Evolutionary conservation across 1,284 basidiomycete genomes (phyloP).

Genomic region (Cutaneotrichosporon mucoides): DNA sequence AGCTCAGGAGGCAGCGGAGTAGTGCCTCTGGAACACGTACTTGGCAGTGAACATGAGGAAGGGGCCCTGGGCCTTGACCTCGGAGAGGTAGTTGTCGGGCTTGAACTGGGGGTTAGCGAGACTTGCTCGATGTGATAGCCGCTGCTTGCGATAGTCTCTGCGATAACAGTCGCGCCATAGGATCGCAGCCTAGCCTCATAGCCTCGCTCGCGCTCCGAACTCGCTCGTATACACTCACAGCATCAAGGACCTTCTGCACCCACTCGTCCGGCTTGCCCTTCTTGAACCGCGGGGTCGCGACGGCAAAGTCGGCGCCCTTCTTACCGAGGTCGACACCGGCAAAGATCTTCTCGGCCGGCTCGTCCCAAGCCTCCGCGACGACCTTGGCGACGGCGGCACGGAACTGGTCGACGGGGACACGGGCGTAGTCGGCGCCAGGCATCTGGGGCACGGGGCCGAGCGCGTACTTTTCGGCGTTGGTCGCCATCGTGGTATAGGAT

Average conservation of each 20-base stretch:
- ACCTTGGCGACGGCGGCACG: constrained; percentile 74
- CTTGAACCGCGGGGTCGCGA: constrained; percentile 87
- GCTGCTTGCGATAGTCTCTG: too few species aligned
- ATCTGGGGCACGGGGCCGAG: constrained; percentile 55
- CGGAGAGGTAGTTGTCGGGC: constrained; percentile 52
- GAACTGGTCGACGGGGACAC: constrained; percentile 77
- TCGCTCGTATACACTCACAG: constrained; percentile 54
- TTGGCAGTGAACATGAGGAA: constrained; percentile 80
- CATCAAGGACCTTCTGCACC: constrained; percentile 66
- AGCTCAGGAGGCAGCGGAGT: too few species aligned
- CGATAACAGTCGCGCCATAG: too few species aligned
- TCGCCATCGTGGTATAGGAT: constrained; percentile 4
- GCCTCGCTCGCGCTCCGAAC: neutral
- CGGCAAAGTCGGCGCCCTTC: constrained; percentile 86
- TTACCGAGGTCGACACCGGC: constrained; percentile 80
- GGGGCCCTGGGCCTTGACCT: constrained; percentile 63
- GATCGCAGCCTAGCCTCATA: too few species aligned
- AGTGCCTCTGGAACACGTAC: too few species aligned
- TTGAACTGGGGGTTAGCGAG: constrained; percentile 48
- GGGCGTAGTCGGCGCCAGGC: constrained; percentile 65
- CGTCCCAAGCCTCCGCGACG: constrained; percentile 63
- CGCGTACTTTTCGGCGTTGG: constrained; percentile 18
- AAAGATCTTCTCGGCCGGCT: constrained; percentile 72
- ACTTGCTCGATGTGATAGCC: too few species aligned
- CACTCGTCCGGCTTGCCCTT: constrained; percentile 77